Evolutionary conservation across 257 asterid genomes (phyloP).

Genomic region (Fraxinus excelsior): DNA sequence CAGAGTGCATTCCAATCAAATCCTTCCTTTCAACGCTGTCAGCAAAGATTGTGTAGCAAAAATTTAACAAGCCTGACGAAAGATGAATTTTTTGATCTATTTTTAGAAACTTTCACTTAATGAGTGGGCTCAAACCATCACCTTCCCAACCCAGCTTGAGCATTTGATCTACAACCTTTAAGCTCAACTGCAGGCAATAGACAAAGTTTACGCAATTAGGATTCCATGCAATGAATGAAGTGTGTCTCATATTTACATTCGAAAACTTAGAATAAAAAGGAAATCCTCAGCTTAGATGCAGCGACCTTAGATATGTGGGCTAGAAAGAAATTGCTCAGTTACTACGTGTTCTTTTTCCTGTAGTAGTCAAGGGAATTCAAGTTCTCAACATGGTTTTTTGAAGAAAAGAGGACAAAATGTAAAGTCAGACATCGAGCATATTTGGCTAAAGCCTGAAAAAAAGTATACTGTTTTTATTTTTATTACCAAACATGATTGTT

Average conservation of each 20-base stretch:
- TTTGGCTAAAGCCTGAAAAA: too few species aligned
- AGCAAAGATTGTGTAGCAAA: too few species aligned
- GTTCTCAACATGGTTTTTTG: neutral
- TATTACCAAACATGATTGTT: too few species aligned
- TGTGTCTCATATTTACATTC: slow-evolving; percentile 14
- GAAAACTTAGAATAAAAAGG: neutral
- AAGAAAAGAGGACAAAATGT: slow-evolving; percentile 5
- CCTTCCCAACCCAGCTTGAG: slow-evolving; percentile 99
- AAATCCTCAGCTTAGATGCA: too few species aligned
- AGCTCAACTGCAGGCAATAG: slow-evolving; percentile 71
- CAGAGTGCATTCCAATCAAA: neutral
- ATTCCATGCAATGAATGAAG: neutral
- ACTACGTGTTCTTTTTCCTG: too few species aligned
- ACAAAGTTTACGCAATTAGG: slow-evolving; percentile 1
- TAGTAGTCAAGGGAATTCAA: too few species aligned
- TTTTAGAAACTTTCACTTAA: slow-evolving; percentile 43
- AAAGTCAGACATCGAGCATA: neutral
- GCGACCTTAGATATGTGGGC: too few species aligned
- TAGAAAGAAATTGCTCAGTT: too few species aligned
- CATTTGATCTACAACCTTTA: slow-evolving; percentile 98
- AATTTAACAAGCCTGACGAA: neutral
- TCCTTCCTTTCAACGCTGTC: too few species aligned
- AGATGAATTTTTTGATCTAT: neutral
- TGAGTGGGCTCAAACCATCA: slow-evolving; percentile 82
- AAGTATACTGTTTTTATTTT: too few species aligned